Percentiles rank a stretch among this genome's conserved stretches.
Evolutionary conservation across 2,329 filamentous ascomycete species (phyloP).

Genomic region (Sporothrix variecibatus): DNA sequence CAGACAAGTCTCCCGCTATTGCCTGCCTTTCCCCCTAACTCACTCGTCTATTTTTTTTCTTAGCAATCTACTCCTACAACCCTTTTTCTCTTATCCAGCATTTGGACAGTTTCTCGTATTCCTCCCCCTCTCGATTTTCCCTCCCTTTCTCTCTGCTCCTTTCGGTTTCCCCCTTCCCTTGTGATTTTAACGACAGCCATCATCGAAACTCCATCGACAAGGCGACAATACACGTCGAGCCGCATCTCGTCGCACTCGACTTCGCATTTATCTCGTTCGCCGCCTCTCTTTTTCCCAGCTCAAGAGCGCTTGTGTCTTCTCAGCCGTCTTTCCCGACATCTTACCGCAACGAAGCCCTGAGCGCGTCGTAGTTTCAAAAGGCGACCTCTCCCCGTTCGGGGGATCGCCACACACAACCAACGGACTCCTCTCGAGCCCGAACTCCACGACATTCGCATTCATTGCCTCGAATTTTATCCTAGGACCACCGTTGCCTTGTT

Average conservation of each 20-base stretch:
- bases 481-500: neutral
- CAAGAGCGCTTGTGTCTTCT: neutral
- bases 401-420: slow-evolving; percentile 21
- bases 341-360: neutral
- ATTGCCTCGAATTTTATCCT: neutral
- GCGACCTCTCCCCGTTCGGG: slow-evolving; percentile 23
- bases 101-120: neutral
- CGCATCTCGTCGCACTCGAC: neutral
- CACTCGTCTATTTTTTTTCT: neutral
- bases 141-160: neutral
- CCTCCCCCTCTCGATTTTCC: neutral
- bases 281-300: neutral
- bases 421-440: slow-evolving; percentile 20
- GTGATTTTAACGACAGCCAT: neutral
- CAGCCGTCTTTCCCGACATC: neutral
- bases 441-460: neutral
- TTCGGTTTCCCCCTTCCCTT: neutral
- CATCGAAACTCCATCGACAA: neutral
- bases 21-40: neutral
- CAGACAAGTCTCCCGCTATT: slow-evolving; percentile 6
- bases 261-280: neutral
- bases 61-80: neutral
- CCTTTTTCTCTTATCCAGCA: slow-evolving; percentile 12
- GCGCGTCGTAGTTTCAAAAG: neutral
- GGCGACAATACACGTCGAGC: neutral